Percentiles rank a stretch among this genome's conserved stretches.
phyloP scores from a whole-genome alignment of 2,329 filamentous ascomycete genomes.

The Stromatinia cepivora region DNA sequence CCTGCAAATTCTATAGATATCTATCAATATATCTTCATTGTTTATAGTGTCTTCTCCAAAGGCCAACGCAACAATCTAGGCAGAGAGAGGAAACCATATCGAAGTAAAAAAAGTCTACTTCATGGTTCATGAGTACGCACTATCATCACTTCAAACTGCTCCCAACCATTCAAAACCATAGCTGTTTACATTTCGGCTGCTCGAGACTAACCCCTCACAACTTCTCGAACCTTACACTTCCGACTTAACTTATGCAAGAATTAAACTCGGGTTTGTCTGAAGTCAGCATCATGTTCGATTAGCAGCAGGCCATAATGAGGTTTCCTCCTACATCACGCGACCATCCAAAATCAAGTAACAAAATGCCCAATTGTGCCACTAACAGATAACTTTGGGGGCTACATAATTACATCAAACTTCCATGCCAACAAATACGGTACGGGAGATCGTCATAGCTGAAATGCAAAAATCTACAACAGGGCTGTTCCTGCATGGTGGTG shows the following conservation, averaged over 20 bases:
- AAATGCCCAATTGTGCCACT: background rate
- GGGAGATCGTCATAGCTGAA: constrained; percentile 20
- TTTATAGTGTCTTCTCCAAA: background rate
- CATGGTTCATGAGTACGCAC: background rate
- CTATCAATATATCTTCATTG: background rate
- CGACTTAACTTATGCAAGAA: background rate
- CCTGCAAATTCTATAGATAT: background rate
- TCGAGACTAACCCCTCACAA: background rate
- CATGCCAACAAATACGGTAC: background rate
- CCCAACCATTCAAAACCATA: constrained; percentile 4
- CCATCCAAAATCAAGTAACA: background rate
- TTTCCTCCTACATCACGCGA: background rate
- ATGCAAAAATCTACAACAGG: background rate
- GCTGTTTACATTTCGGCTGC: background rate
- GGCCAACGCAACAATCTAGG: background rate
- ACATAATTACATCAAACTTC: background rate
- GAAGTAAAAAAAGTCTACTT: background rate
- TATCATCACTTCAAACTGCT: background rate
- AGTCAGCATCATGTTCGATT: background rate
- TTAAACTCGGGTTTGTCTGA: background rate
- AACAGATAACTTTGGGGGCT: background rate
- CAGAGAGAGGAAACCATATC: background rate
- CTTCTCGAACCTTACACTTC: background rate
- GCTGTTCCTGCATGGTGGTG: background rate
- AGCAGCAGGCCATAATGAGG: background rate